Evolutionary conservation across 345 rosid genomes (phyloP).

Genomic region (Citrus cavaleriei): DNA sequence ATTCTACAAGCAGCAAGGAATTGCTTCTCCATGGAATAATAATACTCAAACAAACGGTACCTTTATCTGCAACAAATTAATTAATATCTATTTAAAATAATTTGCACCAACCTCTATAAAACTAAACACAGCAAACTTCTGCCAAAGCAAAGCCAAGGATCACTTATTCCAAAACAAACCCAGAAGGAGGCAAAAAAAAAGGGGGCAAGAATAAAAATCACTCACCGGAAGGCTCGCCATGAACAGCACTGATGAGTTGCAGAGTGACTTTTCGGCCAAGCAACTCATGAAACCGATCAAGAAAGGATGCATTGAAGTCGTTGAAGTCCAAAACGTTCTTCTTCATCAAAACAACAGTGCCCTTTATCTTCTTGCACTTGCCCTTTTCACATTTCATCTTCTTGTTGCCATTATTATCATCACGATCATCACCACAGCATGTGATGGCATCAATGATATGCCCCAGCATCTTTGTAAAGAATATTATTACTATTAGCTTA

Average conservation of each 20-base stretch:
- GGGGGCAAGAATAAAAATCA: not conserved
- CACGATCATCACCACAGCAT: constrained; percentile 10
- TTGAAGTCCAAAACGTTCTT: constrained; percentile 84
- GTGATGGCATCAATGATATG: constrained; percentile 23
- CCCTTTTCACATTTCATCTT: not conserved
- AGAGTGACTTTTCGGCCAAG: constrained; percentile 57
- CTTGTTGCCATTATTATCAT: not conserved
- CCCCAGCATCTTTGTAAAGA: not conserved
- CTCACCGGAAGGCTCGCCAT: constrained; percentile 34
- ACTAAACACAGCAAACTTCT: not conserved
- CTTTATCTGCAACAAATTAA: not conserved
- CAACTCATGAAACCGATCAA: constrained; percentile 64
- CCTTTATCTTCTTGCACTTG: constrained; percentile 37
- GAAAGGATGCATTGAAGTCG: constrained; percentile 61
- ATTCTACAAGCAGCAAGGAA: not conserved
- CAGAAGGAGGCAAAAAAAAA: not conserved
- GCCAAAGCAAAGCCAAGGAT: not conserved
- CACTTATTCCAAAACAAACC: not conserved
- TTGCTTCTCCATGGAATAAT: not conserved
- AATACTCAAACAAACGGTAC: not conserved
- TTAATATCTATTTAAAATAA: not conserved
- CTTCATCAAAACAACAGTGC: constrained; percentile 80
- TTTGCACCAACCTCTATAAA: not conserved
- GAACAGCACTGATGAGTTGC: constrained; percentile 67
- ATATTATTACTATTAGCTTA: too few species aligned